Base-by-base conservation (phyloP, 768 basidiomycete genomes). In the Brasilioporus rufonigricans region DNA sequence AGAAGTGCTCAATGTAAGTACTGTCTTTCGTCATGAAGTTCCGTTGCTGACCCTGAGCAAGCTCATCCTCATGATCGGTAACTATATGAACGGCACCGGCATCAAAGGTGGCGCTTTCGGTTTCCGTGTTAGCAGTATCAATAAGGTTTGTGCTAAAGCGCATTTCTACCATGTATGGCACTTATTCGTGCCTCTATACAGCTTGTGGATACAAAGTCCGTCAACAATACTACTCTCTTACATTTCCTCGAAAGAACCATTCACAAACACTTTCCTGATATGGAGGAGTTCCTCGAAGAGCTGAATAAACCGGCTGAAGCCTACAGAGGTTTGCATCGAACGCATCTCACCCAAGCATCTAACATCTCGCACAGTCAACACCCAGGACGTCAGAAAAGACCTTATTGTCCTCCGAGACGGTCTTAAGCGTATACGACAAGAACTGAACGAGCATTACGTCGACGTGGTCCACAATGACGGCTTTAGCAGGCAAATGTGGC, bases 61-160 rank as follows among this genome's bases (percentile, higher is more conserved):
- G 88, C 81, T 99, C 39, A 97, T 98, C 60, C 85, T 99, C 14
- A 80, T 95, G 62, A 84, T 99, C 61, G 96, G 96, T 40, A 99
- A 99, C 70, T 99, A 93, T 71, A 94, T 98, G 87, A 99, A 99
- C 67, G 93, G 94, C 7, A 89, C 93, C 50, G 93, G 95, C 50
- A 81, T 93, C 63, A 97, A 96, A 70, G 96, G 96, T 52, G 95
- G 95, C 31, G 97, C 97, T 1, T 96, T 91, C 63, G 96, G 96
- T 55, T 99, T 99, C 82, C 85, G 90, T 64, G 85, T 98, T 49
- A 93, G 92, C 74, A 96, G 94, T 71, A 95, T 99, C 72, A 98
- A 99, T 76, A 94, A 94, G 80, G 93, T 87, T 64, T 58, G 74
- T 41, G 5, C 41, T 14, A 55, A 58, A 21, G 19, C 45, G 7